Evolutionary conservation across 1,284 basidiomycete genomes (phyloP).

Genomic region (Meripilus lineatus): DNA sequence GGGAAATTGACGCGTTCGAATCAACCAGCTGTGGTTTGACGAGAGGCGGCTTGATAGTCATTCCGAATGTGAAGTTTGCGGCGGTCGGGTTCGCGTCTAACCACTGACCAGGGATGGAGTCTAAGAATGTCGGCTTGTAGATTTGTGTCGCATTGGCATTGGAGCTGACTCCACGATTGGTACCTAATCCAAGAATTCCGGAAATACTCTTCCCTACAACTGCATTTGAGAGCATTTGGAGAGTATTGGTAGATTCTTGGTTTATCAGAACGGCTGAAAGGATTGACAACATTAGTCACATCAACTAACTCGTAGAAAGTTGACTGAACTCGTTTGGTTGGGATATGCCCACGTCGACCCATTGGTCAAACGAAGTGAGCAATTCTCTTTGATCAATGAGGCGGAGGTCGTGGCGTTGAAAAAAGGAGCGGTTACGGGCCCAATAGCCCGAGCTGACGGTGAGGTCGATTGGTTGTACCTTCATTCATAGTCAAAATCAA

Average conservation of each 20-base stretch:
- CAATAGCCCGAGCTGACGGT: constrained; percentile 17
- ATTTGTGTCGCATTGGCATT: constrained; percentile 6
- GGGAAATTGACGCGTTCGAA: constrained; percentile 1
- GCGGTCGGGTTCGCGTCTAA: constrained; percentile 24
- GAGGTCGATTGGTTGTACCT: constrained; percentile 28
- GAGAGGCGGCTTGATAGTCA: constrained; percentile 26
- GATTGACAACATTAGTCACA: too few species aligned
- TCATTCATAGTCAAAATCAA: too few species aligned
- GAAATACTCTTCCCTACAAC: constrained; percentile 22
- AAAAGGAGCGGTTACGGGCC: constrained; percentile 17
- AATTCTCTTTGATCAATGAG: constrained; percentile 26
- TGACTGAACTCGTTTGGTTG: constrained; percentile 28
- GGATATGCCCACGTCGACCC: constrained; percentile 28
- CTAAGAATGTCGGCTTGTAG: constrained; percentile 16
- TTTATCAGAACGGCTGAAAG: constrained; percentile 24
- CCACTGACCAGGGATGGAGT: constrained; percentile 21
- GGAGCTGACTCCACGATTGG: constrained; percentile 17
- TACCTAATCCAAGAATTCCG: constrained; percentile 31
- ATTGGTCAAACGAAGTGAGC: constrained; percentile 21
- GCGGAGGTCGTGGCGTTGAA: constrained; percentile 20
- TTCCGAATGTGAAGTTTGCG: constrained; percentile 29
- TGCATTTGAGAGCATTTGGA: constrained; percentile 8
- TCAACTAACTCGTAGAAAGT: too few species aligned
- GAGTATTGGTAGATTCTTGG: constrained; percentile 13
- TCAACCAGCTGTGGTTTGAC: constrained; percentile 10